phyloP scores from a whole-genome alignment of 1,139 yeast genomes.

The Suhomyces wounanorum region DNA sequence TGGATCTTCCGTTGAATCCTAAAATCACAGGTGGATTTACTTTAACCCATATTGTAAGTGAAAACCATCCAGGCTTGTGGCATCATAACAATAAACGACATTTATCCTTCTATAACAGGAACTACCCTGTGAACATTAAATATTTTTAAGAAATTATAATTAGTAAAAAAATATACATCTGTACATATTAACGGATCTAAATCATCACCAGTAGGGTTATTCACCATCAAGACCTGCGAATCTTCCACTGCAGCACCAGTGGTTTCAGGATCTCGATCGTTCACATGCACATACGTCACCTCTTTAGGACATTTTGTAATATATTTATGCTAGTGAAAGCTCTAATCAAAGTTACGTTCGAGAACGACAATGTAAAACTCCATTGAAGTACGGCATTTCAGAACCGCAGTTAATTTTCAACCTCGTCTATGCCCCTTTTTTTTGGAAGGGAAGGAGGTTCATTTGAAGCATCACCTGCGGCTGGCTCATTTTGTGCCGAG shows the following conservation, averaged over 20 bases:
- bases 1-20: not conserved
- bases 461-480: not conserved
- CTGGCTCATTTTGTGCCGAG: not conserved
- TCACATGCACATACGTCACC: not conserved
- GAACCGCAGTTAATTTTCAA: conserved; percentile 17
- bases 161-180: not conserved
- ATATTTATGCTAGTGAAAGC: not conserved
- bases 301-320: not conserved
- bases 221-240: not conserved
- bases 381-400: not conserved
- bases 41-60: not conserved
- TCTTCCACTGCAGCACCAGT: not conserved
- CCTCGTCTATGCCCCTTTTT: conserved; percentile 31
- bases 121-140: not conserved
- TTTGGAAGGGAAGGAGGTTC: conserved; percentile 13
- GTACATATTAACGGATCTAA: not conserved
- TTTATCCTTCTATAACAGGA: not conserved
- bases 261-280: not conserved
- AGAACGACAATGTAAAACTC: not conserved
- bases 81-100: not conserved
- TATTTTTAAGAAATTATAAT: not conserved
- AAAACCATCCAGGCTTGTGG: not conserved
- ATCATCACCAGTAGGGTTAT: not conserved
- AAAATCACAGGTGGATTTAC: not conserved
- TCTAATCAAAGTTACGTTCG: not conserved